Evolutionary conservation across 805 yeast species (phyloP).

Genomic region (Monosporozyma aerobia): DNA sequence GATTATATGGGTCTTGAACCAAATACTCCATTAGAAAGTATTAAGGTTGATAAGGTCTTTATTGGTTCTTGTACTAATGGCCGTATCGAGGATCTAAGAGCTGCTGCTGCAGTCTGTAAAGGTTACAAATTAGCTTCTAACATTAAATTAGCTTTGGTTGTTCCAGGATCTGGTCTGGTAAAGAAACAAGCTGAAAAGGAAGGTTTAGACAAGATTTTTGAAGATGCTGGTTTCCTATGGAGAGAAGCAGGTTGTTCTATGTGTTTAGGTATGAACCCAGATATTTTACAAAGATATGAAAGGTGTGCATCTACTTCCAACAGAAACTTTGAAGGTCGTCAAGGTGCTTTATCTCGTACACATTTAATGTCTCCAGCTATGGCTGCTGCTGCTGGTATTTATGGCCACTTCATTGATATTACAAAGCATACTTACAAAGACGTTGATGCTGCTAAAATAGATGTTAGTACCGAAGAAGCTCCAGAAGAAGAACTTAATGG

Average conservation of each 20-base stretch:
- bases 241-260: constrained; percentile 99
- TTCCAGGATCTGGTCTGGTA: constrained; percentile 96
- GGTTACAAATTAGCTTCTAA: constrained; percentile 81
- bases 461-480: constrained; percentile 36
- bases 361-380: constrained; percentile 98
- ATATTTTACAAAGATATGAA: constrained; percentile 87
- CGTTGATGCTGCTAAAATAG: constrained; percentile 50
- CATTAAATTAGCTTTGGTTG: constrained; percentile 79
- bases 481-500: constrained; percentile 20
- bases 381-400: constrained; percentile 98
- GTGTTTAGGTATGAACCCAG: constrained; percentile 99
- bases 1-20: constrained; percentile 86
- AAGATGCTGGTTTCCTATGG: constrained; percentile 94
- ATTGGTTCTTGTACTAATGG: constrained; percentile 98
- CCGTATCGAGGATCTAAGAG: constrained; percentile 92
- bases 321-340: constrained; percentile 98
- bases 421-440: constrained; percentile 65
- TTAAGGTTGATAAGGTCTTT: constrained; percentile 84
- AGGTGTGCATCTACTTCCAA: constrained; percentile 99
- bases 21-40: constrained; percentile 64
- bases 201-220: constrained; percentile 86
- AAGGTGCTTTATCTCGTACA: constrained; percentile 92
- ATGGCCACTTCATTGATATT: constrained; percentile 84
- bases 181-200: constrained; percentile 90
- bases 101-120: constrained; percentile 86